These are phyloP conservation scores for Apophysomyces trapeziformis DNA, from an alignment of 371 early-diverging fungal genomes.

Conservation along the genomic window DNA sequence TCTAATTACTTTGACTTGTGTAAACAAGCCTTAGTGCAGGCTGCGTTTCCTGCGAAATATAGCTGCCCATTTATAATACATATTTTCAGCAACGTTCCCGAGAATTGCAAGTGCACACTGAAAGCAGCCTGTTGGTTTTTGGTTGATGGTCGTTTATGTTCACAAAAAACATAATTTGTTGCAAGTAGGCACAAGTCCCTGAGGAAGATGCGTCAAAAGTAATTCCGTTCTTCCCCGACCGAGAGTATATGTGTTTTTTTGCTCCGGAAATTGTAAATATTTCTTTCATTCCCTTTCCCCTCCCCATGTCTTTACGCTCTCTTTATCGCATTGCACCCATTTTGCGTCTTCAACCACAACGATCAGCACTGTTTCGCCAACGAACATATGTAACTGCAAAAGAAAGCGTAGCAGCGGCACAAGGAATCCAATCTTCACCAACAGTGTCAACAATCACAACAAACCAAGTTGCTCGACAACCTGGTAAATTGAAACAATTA, in stretches of 20 bases:
- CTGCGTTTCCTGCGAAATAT: too few species aligned
- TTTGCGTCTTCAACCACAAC: neutral
- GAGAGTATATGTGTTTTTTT: neutral
- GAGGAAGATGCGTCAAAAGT: constrained; percentile 8
- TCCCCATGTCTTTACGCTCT: constrained; percentile 6
- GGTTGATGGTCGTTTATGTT: too few species aligned
- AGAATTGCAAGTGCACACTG: too few species aligned
- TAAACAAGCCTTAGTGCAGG: too few species aligned
- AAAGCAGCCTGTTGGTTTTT: too few species aligned
- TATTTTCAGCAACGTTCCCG: too few species aligned
- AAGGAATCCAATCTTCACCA: neutral
- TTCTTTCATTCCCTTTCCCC: neutral
- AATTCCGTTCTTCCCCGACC: neutral
- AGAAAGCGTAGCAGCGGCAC: neutral
- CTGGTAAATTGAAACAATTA: constrained; percentile 36
- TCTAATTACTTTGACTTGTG: too few species aligned
- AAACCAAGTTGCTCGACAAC: constrained; percentile 11
- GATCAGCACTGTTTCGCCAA: neutral
- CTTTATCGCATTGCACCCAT: neutral
- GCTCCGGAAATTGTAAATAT: neutral
- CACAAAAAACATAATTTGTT: neutral
- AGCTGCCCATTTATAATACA: too few species aligned
- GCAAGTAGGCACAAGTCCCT: neutral
- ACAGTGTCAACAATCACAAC: neutral
- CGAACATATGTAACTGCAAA: neutral